Evolutionary conservation across 1,284 basidiomycete genomes (phyloP).

Genomic region (Apiotrichum veenhuisii): DNA sequence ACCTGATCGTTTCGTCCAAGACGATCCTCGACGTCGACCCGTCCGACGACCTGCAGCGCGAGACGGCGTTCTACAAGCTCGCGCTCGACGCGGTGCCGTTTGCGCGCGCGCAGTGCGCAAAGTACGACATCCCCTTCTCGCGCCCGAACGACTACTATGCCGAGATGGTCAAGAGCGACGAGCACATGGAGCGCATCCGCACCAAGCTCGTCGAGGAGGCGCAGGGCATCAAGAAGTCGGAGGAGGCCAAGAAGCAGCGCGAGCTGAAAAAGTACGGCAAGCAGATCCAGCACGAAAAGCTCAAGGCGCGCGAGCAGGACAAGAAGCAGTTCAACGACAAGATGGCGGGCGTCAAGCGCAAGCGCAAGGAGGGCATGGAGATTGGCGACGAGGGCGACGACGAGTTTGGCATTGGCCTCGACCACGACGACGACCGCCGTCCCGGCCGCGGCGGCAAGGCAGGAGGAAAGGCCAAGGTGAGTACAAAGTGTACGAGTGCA

Average conservation of each 20-base stretch:
- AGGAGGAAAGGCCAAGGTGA: slow-evolving; percentile 43
- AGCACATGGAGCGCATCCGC: slow-evolving; percentile 96
- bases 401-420: slow-evolving; percentile 19
- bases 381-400: slow-evolving; percentile 53
- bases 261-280: slow-evolving; percentile 98
- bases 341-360: slow-evolving; percentile 79
- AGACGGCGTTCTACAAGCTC: slow-evolving; percentile 96
- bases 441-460: slow-evolving; percentile 33
- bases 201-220: slow-evolving; percentile 82
- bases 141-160: slow-evolving; percentile 96
- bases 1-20: slow-evolving; percentile 69
- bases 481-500: slow-evolving; percentile 3
- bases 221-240: slow-evolving; percentile 83
- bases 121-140: slow-evolving; percentile 73
- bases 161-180: slow-evolving; percentile 97
- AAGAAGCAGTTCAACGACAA: slow-evolving; percentile 84
- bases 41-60: slow-evolving; percentile 75
- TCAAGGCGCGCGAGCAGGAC: slow-evolving; percentile 67
- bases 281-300: slow-evolving; percentile 85
- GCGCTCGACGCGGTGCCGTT: slow-evolving; percentile 75
- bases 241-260: slow-evolving; percentile 85
- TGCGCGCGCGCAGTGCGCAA: slow-evolving; percentile 68
- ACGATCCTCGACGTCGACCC: slow-evolving; percentile 72
- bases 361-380: slow-evolving; percentile 79
- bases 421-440: slow-evolving; percentile 13